Base-by-base conservation (phyloP, 805 yeast species). In the Candida chilensis region DNA sequence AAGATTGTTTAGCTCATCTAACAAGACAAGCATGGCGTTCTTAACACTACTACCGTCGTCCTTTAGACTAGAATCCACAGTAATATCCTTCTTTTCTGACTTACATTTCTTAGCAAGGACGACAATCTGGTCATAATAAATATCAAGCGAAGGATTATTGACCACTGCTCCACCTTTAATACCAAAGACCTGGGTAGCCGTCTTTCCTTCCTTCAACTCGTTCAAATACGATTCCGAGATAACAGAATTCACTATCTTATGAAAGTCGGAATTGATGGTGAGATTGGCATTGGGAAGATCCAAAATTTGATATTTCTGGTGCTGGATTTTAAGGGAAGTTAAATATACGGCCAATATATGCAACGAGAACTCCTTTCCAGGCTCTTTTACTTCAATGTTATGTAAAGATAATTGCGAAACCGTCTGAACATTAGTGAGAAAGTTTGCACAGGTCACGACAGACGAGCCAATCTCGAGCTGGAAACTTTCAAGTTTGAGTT, bases 71-170 rank as follows among this genome's bases (percentile, higher is more conserved):
- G 11, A 19, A 9, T 19, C 21, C 21, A 19, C 8, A 19, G 11
- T 11, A 8, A 19, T 19, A 11, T 8, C 11, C 11, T 19, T 19
- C 21, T 8, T 9, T 19, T 19, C 11, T 8, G 21, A 19, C 19
- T 32, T 32, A n/a, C n/a, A n/a, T n/a, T n/a, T n/a, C 14, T 29
- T 32, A 18, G 41, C 27, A 14, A 49, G 29, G 10, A 28, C 29
- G 6, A 49, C 49, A 11, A 57, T 31, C 35, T 63, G 68, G 35
- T 62, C 68, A 21, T 54, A 53, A 34, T 54, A 62, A 17, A 60
- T 34, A 33, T 53, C 54, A 17, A 63, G 30, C 3, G 48, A 47
- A 3, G 68, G 67, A 27, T 47, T 48, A 2, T 65, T 52, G n/a
- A 22, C 6, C 13, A 15, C 8, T n/a, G 13, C 13, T n/a, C 25